These are phyloP conservation scores for Quercus phellos DNA, from an alignment of 331 rosid genomes.

Conservation along the genomic window DNA sequence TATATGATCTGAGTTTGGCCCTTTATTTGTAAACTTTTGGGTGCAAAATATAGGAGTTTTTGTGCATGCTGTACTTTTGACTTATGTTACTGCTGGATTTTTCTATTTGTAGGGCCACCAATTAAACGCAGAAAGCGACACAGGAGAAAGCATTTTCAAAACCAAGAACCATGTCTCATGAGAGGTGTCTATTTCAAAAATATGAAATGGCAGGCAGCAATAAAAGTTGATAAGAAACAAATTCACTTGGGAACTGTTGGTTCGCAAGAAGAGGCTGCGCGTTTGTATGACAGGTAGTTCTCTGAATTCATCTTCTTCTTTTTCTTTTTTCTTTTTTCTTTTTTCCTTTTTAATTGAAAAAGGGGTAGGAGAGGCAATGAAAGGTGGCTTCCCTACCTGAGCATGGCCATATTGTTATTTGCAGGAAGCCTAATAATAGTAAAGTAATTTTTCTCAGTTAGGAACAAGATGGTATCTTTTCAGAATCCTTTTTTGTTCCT, in stretches of 20 bases:
- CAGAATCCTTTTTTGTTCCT: no score
- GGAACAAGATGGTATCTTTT: no score
- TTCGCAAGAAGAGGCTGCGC: conserved; percentile 98
- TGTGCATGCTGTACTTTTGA: background rate
- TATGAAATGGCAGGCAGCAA: conserved; percentile 99
- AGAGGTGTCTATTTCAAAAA: conserved; percentile 96
- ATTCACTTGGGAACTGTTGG: conserved; percentile 92
- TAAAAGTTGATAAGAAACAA: conserved; percentile 97
- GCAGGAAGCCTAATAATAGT: background rate
- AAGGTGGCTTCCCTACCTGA: no score
- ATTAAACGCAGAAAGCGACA: conserved; percentile 87
- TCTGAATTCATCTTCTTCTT: background rate
- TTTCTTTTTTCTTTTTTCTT: no score
- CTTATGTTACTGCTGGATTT: background rate
- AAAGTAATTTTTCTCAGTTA: background rate
- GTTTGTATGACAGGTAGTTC: conserved; percentile 78
- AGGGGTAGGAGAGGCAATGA: no score
- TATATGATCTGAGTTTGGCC: background rate
- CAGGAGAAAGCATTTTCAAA: conserved; percentile 67
- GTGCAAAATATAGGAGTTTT: background rate
- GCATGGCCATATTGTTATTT: background rate
- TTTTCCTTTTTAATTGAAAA: no score
- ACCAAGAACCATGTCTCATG: conserved; percentile 74
- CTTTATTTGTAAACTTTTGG: background rate
- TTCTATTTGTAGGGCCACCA: conserved; percentile 55